Evolutionary conservation across 2,329 filamentous ascomycete species (phyloP), one percentile per base, ranked within the genome.

Genomic region (Beauveria asiatica): DNA sequence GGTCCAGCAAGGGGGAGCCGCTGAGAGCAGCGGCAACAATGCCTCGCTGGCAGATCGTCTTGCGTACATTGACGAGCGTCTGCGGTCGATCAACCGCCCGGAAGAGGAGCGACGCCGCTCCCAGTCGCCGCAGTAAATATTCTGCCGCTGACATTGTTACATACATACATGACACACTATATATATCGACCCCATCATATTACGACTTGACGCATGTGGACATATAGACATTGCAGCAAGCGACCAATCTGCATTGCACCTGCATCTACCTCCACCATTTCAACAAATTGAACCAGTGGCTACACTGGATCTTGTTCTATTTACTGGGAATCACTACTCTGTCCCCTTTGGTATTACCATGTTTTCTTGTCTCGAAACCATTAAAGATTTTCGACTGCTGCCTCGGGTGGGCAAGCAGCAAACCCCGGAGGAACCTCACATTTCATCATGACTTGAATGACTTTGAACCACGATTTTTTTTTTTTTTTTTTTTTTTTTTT

Each of bases 41-140:
- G 67, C 75, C 60, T 71, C 77, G 16, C 70, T 84, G 48, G 75
- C 78, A 23, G 77, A 76, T 41, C 79, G 81, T 11, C 71, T 85
- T 59, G 80, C 82, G 5, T 84, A 85, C 63, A 78, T 85, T 51
- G 82, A 85, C 66, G 78, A 83, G 64, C 79, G 81, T 42, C 76
- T 85, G 48, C 80, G 78, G 64, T 80, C 83, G 62, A 74, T 84
- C 61, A 77, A 80, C 62, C 77, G 74, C 51, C 76, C 77, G 42
- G 73, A 74, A 57, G 67, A 65, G 27, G 71, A 72, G 46, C 72
- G 70, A 9, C 74, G 74, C 61, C 76, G 76, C 55, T 80, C 81
- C 8, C 76, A 81, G 64, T 82, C 80, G 23, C 80, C 80, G 3
- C 67, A 76, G 46, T 81, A 72, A 56, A 19, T 10, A 16, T 6